Base-by-base conservation (phyloP, 2,329 filamentous ascomycete species). In the Fusarium buxicola region DNA sequence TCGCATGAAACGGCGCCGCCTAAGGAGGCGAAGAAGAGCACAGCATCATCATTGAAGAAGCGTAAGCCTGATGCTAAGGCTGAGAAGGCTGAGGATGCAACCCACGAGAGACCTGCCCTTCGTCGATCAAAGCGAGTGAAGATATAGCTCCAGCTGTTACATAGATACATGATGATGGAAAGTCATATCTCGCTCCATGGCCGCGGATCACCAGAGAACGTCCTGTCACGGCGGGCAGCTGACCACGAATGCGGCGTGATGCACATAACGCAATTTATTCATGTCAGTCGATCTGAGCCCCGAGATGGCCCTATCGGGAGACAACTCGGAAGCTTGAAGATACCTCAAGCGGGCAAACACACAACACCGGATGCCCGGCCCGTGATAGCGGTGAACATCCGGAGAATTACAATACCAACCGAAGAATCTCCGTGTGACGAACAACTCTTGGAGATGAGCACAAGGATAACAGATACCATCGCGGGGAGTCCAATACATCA, bases 71-170 rank as follows among this genome's bases (percentile, higher is more conserved):
- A 24, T 18, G 21, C 55, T 34, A 43, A 60, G 27, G 24, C 50
- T 16, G 43, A 25, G 49, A 44, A 55, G 18, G 30, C 49, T 25
- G 51, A 53, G 11, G 59, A 71, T 21, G 45, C 65, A 38, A 58
- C 52, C 40, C 55, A 55, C 15, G 54, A 58, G 7, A 53, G 52
- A 12, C 51, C 61, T 36, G 28, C 38, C 10, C 66, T 69, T 27
- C 63, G 68, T 39, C 66, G 69, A 58, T 71, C 69, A 58, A 71
- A 71, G 41, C 55, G 69, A 50, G 44, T 54, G n/a, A 71, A 49
- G 35, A 44, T 50, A 18, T 70, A 66, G 43, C 24, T 43, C 18
- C 24, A 52, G 27, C 35, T 48, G 21, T 30, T 39, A 43, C 24
- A 18, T 15, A 35, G 31, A 25, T 31, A 31, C 39, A 34, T 31